Evolutionary conservation across 2,329 filamentous ascomycete genomes (phyloP), one percentile per base, ranked within the genome.

Genomic region (Rhynchosporium secalis): DNA sequence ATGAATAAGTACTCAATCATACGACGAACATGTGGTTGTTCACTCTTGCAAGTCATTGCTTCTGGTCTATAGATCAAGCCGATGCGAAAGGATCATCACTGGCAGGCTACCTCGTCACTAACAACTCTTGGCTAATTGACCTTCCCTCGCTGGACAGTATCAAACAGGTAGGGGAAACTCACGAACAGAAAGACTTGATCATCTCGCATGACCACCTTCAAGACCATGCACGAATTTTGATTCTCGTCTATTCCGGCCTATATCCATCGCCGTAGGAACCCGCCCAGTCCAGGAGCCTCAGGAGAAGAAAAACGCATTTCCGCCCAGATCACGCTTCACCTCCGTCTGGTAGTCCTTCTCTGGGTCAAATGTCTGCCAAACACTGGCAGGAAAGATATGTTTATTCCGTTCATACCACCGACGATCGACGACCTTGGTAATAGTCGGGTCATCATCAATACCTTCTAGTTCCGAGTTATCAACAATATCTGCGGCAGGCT

Each of bases 401-500:
- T 98, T 99, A 75, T 98, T 97, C 72, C 88, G 86, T 79, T 97
- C 92, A 75, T 97, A 99, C 95, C 95, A 99, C 64, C 95, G 82
- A 64, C 95, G 84, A 78, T 99, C 94, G 3, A 99, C 94, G 3
- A 99, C 93, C 74, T 97, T 98, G 3, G 94, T 98, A 65, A 90
- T 77, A 3, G 83, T 83, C 0, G 93, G 87, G 70, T 98, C 93
- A 65, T 95, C 90, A 46, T 81, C 76, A 31, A 82, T 86, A 13
- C 94, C 94, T 77, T 97, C 94, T 12, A 88, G 82, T 58, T 81
- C 80, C 9, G 60, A 55, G 6, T 60, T 65, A 13, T 68, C 62
- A 3, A 46, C 31, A 8, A 60, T 8, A 26, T 82, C 80, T 13
- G 80, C 75, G 3, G 79, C 74, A 5, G 71, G 68, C 61, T 74